Percentiles rank a stretch among this genome's conserved stretches.
These are phyloP conservation scores for Agrocybe pediades DNA, from an alignment of 768 basidiomycete species.

Conservation along the genomic window DNA sequence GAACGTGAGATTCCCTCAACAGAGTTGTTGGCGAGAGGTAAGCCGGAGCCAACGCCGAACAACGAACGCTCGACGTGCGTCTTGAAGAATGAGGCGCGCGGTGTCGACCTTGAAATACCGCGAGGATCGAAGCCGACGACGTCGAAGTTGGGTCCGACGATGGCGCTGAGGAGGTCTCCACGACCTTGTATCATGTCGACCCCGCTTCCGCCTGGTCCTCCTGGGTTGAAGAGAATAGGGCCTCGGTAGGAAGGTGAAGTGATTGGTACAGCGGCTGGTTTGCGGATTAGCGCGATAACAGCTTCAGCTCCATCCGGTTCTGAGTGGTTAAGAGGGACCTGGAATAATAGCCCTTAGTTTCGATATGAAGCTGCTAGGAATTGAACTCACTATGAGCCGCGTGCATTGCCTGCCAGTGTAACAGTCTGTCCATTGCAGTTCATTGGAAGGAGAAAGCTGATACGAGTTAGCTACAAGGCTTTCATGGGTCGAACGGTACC, in stretches of 20 bases:
- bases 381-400: constrained; percentile 7
- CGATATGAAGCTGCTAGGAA: background rate
- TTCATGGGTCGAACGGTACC: no score
- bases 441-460: constrained; percentile 6
- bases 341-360: background rate
- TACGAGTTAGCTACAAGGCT: no score
- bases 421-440: constrained; percentile 8
- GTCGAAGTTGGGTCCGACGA: constrained; percentile 46
- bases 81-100: constrained; percentile 36
- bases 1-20: constrained; percentile 25
- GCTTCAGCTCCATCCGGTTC: constrained; percentile 37
- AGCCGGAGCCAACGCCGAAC: constrained; percentile 10
- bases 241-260: constrained; percentile 36
- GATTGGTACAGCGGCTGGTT: constrained; percentile 32
- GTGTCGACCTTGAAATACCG: constrained; percentile 36
- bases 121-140: constrained; percentile 32
- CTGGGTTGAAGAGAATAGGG: constrained; percentile 47
- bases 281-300: constrained; percentile 43
- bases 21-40: constrained; percentile 21
- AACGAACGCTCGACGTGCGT: constrained; percentile 32
- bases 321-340: constrained; percentile 51
- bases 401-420: constrained; percentile 7
- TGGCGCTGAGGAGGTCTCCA: constrained; percentile 26
- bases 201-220: constrained; percentile 51
- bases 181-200: constrained; percentile 23